phyloP scores from a whole-genome alignment of 140 eudicot genomes.

The Flaveria floridana region DNA sequence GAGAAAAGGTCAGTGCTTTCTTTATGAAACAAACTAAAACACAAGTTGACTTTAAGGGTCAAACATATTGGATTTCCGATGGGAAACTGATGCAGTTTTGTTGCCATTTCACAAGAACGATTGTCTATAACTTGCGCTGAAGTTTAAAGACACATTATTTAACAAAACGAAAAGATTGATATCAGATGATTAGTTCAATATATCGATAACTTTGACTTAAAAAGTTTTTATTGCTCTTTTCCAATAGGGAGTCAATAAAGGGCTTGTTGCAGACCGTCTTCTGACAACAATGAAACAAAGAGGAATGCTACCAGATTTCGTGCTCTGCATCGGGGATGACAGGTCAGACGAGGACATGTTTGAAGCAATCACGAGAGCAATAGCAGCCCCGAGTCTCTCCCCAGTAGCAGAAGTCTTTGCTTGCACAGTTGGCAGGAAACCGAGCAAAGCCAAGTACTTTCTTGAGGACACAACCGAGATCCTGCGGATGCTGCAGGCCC shows the following conservation, averaged over 20 bases:
- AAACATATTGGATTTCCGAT: neutral
- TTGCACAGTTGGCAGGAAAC: constrained; percentile 92
- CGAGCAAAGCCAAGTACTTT: constrained; percentile 85
- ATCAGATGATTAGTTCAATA: neutral
- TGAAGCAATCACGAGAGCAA: constrained; percentile 69
- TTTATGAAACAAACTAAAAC: too few species aligned
- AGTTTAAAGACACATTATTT: neutral
- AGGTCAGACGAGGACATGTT: constrained; percentile 96
- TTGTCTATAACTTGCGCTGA: neutral
- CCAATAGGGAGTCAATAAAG: constrained; percentile 81
- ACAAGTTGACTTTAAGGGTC: neutral
- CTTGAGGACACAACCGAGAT: constrained; percentile 74
- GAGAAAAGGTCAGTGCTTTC: neutral
- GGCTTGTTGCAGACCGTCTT: constrained; percentile 75
- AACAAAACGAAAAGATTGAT: neutral
- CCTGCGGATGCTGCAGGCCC: constrained; percentile 75
- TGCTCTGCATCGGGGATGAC: constrained; percentile 89
- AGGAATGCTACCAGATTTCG: constrained; percentile 80
- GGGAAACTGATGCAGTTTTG: constrained; percentile 7
- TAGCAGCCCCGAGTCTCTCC: constrained; percentile 57
- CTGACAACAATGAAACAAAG: constrained; percentile 58
- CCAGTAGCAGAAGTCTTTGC: constrained; percentile 86
- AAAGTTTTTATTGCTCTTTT: constrained; percentile 1
- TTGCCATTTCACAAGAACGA: neutral
- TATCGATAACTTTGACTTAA: neutral